These are phyloP conservation scores for Zygosaccharomyces rouxii DNA, from an alignment of 805 yeast species.

Conservation along the genomic window DNA sequence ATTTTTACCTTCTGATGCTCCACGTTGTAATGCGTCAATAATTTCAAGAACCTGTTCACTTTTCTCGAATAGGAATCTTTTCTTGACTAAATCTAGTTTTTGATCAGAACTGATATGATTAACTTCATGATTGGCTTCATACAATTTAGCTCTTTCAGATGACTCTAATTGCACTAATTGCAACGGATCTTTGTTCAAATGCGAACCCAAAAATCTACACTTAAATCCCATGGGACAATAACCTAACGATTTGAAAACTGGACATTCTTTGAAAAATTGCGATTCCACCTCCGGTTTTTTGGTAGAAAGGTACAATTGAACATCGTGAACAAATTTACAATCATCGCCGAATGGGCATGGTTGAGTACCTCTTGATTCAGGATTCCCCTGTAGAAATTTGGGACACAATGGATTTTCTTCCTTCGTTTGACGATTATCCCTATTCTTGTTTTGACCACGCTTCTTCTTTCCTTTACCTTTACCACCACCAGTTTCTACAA, in stretches of 20 bases:
- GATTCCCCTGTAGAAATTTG: slow-evolving; percentile 51
- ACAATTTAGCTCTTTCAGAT: slow-evolving; percentile 30
- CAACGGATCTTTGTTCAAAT: slow-evolving; percentile 47
- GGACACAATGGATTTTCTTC: slow-evolving; percentile 66
- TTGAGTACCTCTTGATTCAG: slow-evolving; percentile 22
- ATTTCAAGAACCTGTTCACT: slow-evolving; percentile 58
- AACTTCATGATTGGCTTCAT: slow-evolving; percentile 48
- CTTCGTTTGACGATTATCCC: slow-evolving; percentile 67
- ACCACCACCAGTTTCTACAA: slow-evolving; percentile 41
- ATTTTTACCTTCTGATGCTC: slow-evolving; percentile 37
- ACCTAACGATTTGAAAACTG: slow-evolving; percentile 77
- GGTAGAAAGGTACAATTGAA: slow-evolving; percentile 53
- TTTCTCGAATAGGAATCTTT: slow-evolving; percentile 52
- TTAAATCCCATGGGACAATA: slow-evolving; percentile 89
- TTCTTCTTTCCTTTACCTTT: slow-evolving; percentile 44
- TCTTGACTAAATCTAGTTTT: slow-evolving; percentile 41
- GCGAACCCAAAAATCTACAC: slow-evolving; percentile 85
- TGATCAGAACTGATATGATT: slow-evolving; percentile 52
- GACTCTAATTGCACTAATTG: slow-evolving; percentile 39
- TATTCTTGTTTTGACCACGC: slow-evolving; percentile 79
- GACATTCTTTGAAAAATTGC: slow-evolving; percentile 47
- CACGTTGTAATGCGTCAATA: slow-evolving; percentile 54
- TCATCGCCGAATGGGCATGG: slow-evolving; percentile 64
- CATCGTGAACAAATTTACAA: slow-evolving; percentile 77
- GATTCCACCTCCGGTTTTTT: slow-evolving; percentile 76